Evolutionary conservation across 2,329 filamentous ascomycete genomes (phyloP), one percentile per base, ranked within the genome.

Genomic region (Scorias spongiosa): DNA sequence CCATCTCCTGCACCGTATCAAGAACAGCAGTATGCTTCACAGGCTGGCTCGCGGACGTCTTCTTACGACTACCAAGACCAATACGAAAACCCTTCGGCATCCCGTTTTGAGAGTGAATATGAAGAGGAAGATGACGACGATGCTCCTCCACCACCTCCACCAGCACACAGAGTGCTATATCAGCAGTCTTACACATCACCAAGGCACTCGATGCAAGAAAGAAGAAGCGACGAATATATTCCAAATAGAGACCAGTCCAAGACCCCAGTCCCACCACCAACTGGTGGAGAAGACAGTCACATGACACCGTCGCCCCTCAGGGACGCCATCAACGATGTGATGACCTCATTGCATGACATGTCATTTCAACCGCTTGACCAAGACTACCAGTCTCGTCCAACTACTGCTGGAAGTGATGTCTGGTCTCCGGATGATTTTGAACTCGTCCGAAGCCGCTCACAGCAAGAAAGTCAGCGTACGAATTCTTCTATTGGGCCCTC

Each of bases 301-400:
- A 61, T 61, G 56, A 98, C 91, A 0, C 91, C 91, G 1, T 96
- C 91, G 2, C 91, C 91, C 0, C 67, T 98, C 2, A 75, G 91
- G 46, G 86, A 88, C 61, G 91, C 91, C 1, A 98, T 98, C 87
- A 89, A 96, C 57, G 89, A 93, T 62, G 88, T 98, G 3, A 95
- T 96, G 78, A 86, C 91, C 51, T 93, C 91, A 44, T 65, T 98
- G 38, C 81, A 93, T 57, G 87, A 88, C 47, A 84, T 98, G 70
- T 81, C 81, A 14, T 69, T 80, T 53, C 68, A 75, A 37, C 32
- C 12, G 11, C 11, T 9, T 5, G 71, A 50, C 28, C 72, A 44
- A 66, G 58, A 10, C 61, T 66, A 28, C 68, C 69, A 49, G 18
- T 55, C 69, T 11, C 50, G 53, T 1, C 70, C 76, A 37, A 66